Evolutionary conservation across 2,329 filamentous ascomycete genomes (phyloP).

Genomic region (Beauveria australis): DNA sequence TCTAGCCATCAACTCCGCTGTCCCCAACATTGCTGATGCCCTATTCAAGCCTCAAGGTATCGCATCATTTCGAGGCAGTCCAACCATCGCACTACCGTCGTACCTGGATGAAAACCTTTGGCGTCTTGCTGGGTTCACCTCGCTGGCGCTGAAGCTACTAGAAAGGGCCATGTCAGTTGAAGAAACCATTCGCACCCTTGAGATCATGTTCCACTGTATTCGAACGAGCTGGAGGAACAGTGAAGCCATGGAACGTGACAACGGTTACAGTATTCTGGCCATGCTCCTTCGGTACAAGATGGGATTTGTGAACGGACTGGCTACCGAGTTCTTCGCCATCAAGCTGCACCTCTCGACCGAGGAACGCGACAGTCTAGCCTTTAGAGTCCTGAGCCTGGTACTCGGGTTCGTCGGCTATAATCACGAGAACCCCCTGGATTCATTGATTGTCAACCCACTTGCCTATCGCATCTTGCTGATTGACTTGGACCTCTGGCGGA

Average conservation of each 20-base stretch:
- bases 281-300: constrained; percentile 79
- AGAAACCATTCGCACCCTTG: constrained; percentile 65
- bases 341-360: constrained; percentile 40
- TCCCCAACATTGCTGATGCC: constrained; percentile 82
- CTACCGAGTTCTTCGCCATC: constrained; percentile 22
- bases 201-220: constrained; percentile 79
- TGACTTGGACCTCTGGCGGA: constrained; percentile 89
- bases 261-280: constrained; percentile 83
- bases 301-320: constrained; percentile 37
- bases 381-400: constrained; percentile 66
- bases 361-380: constrained; percentile 46
- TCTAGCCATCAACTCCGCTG: constrained; percentile 79
- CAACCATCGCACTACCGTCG: constrained; percentile 72
- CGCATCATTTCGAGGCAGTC: constrained; percentile 72
- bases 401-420: constrained; percentile 87
- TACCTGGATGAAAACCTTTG: constrained; percentile 87
- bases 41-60: constrained; percentile 74
- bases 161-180: constrained; percentile 65
- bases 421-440: constrained; percentile 68
- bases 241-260: constrained; percentile 94
- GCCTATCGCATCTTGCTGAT: constrained; percentile 88
- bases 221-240: constrained; percentile 94
- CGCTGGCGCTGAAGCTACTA: constrained; percentile 74
- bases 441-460: constrained; percentile 90
- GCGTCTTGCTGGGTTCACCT: constrained; percentile 85